Percentiles rank a stretch among this genome's conserved stretches.
Conservation (phyloP, 2,329 filamentous ascomycete species). For the Alternaria metachromatica region DNA sequence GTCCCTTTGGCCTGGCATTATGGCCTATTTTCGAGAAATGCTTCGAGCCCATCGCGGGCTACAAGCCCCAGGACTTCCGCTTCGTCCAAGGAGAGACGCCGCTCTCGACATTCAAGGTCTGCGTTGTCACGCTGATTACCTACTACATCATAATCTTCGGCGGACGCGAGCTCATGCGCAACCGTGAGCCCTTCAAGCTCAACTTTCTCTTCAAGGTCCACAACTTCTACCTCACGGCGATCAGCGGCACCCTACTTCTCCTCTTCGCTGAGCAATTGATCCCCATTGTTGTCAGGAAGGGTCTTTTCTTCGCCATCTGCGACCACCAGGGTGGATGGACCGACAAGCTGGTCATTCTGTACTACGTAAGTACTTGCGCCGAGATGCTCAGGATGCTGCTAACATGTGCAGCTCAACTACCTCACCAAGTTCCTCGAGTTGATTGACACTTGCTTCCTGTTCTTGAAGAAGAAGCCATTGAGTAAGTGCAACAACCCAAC, state of each 20-base stretch:
- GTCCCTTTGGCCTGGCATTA: conserved; percentile 87
- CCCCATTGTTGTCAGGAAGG: conserved; percentile 78
- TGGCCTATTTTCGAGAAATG: conserved; percentile 95
- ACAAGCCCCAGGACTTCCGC: conserved; percentile 82
- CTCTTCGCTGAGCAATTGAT: conserved; percentile 93
- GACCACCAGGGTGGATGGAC: conserved; percentile 86
- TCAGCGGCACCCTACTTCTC: conserved; percentile 79
- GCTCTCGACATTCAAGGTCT: conserved; percentile 88
- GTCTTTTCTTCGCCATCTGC: conserved; percentile 91
- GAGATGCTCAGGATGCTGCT: conserved; percentile 36
- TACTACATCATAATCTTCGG: conserved; percentile 97
- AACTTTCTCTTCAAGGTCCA: conserved; percentile 91
- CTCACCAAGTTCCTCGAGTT: conserved; percentile 97
- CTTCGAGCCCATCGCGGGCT: conserved; percentile 78
- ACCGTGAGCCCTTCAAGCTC: conserved; percentile 82
- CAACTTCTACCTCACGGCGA: conserved; percentile 90
- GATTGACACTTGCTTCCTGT: conserved; percentile 93
- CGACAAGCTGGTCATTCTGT: conserved; percentile 87
- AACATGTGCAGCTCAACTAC: conserved; percentile 80
- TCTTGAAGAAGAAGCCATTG: conserved; percentile 99
- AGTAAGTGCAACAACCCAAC: conserved; percentile 59
- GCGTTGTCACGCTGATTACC: conserved; percentile 77
- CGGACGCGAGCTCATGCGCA: conserved; percentile 90
- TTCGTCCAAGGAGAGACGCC: conserved; percentile 84
- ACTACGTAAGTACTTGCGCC: conserved; percentile 76